phyloP scores from a whole-genome alignment of 2,329 filamentous ascomycete species.

The Beauveria sp. region DNA sequence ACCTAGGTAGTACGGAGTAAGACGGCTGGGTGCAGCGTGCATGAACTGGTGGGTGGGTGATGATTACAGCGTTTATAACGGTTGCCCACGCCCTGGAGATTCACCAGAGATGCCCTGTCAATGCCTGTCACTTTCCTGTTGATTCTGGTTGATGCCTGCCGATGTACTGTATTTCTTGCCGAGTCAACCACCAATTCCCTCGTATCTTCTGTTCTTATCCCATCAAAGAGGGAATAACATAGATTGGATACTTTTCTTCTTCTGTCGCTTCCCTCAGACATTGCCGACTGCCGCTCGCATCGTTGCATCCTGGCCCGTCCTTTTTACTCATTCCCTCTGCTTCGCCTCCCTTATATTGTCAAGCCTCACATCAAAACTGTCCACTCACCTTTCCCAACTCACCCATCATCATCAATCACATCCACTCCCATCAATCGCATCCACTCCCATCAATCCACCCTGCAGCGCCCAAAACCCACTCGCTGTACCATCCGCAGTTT shows the following conservation, averaged over 20 bases:
- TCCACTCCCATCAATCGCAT: background rate
- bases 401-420: background rate
- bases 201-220: too few species aligned
- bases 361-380: background rate
- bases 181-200: too few species aligned
- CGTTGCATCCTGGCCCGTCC: background rate
- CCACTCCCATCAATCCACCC: conserved; percentile 3
- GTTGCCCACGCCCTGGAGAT: too few species aligned
- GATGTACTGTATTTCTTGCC: too few species aligned
- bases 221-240: too few species aligned
- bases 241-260: too few species aligned
- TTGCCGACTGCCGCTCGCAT: background rate
- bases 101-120: background rate
- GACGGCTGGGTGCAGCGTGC: background rate
- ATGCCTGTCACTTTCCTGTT: background rate
- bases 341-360: background rate
- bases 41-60: background rate
- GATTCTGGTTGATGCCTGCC: too few species aligned
- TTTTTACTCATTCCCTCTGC: background rate
- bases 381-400: background rate
- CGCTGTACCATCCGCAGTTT: background rate
- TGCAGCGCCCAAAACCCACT: background rate
- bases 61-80: background rate
- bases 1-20: background rate
- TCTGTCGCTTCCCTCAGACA: background rate